Percentiles rank a stretch among this genome's conserved stretches.
phyloP scores from a whole-genome alignment of 2,329 filamentous ascomycete genomes.

The Phaeosphaeriaceae sp. region DNA sequence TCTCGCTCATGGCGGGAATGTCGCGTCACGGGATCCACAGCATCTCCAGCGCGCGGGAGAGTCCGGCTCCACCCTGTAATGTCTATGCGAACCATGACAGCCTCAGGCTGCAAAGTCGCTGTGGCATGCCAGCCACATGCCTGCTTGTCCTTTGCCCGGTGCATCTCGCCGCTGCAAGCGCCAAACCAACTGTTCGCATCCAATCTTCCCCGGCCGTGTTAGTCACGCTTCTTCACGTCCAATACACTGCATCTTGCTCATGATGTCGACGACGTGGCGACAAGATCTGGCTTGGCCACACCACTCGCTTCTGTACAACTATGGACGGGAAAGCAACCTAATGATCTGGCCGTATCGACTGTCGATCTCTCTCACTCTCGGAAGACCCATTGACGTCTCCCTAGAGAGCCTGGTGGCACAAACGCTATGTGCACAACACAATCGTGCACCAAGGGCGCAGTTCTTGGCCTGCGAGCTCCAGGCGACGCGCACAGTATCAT shows the following conservation, averaged over 20 bases:
- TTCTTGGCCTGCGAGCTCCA: slow-evolving; percentile 31
- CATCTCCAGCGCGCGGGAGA: slow-evolving; percentile 24
- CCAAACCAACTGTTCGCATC: slow-evolving; percentile 46
- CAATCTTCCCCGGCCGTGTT: slow-evolving; percentile 25
- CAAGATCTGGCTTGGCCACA: slow-evolving; percentile 17
- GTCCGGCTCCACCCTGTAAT: slow-evolving; percentile 26
- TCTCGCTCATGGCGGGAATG: slow-evolving; percentile 10
- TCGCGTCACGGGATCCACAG: slow-evolving; percentile 30
- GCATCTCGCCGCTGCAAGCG: slow-evolving; percentile 40
- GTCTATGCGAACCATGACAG: slow-evolving; percentile 45
- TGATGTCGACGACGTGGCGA: slow-evolving; percentile 34
- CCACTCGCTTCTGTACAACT: slow-evolving; percentile 35
- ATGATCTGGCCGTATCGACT: slow-evolving; percentile 21
- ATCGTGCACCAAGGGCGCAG: slow-evolving; percentile 16
- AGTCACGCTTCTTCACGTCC: slow-evolving; percentile 10
- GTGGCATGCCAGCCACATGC: slow-evolving; percentile 33
- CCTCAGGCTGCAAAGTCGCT: slow-evolving; percentile 24
- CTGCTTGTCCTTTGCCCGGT: slow-evolving; percentile 16
- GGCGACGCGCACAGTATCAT: slow-evolving; percentile 38
- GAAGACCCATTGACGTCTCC: slow-evolving; percentile 16
- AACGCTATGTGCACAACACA: slow-evolving; percentile 8
- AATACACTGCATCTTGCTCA: slow-evolving; percentile 9
- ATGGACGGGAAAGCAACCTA: slow-evolving; percentile 35
- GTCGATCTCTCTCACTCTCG: slow-evolving; percentile 14
- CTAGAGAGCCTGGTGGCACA: slow-evolving; percentile 24